Conservation (phyloP, 1,284 basidiomycete genomes). For the Trichosporon sp. region DNA sequence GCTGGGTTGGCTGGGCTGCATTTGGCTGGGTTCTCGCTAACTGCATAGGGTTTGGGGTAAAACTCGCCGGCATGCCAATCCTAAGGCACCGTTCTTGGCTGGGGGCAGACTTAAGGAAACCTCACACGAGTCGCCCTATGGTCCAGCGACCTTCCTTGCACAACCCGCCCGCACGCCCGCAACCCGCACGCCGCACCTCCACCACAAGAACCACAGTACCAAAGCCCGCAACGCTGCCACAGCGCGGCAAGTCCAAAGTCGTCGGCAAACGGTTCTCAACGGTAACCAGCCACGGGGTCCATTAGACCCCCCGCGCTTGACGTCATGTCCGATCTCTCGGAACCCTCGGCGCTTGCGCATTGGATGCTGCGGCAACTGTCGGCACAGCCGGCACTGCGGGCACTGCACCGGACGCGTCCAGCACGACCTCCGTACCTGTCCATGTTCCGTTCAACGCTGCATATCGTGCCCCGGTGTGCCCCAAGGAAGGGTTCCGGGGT, state of each 20-base stretch:
- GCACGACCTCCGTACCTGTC: neutral
- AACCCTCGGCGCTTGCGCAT: neutral
- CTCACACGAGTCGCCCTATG: neutral
- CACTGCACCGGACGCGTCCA: neutral
- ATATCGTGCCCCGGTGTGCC: neutral
- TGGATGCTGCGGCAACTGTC: neutral
- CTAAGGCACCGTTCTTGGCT: constrained; percentile 1
- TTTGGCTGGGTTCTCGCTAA: neutral
- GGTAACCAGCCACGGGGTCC: too few species aligned
- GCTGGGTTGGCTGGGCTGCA: neutral
- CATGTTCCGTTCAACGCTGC: neutral
- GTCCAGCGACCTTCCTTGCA: too few species aligned
- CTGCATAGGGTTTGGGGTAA: constrained; percentile 2
- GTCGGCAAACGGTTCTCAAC: too few species aligned
- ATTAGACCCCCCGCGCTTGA: neutral
- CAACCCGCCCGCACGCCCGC: too few species aligned
- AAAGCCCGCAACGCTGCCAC: neutral
- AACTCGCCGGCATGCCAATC: neutral
- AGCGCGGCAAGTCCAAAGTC: too few species aligned
- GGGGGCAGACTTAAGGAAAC: neutral
- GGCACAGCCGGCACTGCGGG: neutral
- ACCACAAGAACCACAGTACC: too few species aligned
- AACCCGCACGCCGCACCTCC: too few species aligned
- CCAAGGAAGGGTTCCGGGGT: neutral
- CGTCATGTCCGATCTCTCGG: neutral